These are phyloP conservation scores for Pleurotus pulmonarius DNA, from an alignment of 768 basidiomycete genomes.

Conservation along the genomic window DNA sequence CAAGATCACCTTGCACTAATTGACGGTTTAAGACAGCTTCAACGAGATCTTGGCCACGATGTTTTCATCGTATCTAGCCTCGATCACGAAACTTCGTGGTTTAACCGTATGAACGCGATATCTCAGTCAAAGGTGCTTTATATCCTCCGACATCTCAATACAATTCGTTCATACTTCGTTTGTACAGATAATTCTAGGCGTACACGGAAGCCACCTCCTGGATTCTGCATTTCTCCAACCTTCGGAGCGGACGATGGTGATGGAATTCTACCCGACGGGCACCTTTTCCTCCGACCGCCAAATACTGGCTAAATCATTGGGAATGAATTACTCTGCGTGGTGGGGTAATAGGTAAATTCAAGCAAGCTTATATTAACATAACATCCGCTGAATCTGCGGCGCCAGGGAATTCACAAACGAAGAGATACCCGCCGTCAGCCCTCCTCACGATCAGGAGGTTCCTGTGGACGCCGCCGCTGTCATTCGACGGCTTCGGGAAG, in stretches of 20 bases:
- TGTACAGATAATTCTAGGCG: slow-evolving; percentile 55
- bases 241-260: slow-evolving; percentile 54
- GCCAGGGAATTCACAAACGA: slow-evolving; percentile 31
- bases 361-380: not conserved
- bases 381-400: slow-evolving; percentile 3
- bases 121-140: slow-evolving; percentile 62
- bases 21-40: slow-evolving; percentile 49
- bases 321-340: slow-evolving; percentile 60
- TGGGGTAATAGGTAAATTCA: slow-evolving; percentile 19
- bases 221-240: slow-evolving; percentile 71
- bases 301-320: slow-evolving; percentile 48
- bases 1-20: slow-evolving; percentile 61
- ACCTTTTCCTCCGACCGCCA: slow-evolving; percentile 63
- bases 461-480: slow-evolving; percentile 38
- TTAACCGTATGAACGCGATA: slow-evolving; percentile 59
- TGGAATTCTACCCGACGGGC: slow-evolving; percentile 75
- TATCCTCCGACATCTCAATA: slow-evolving; percentile 1
- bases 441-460: slow-evolving; percentile 21
- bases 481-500: slow-evolving; percentile 32
- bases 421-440: slow-evolving; percentile 23
- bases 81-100: slow-evolving; percentile 47
- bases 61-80: slow-evolving; percentile 50
- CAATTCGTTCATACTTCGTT: slow-evolving; percentile 9
- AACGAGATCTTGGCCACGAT: slow-evolving; percentile 48
- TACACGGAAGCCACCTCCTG: slow-evolving; percentile 57